Base-by-base conservation (phyloP, 1,139 yeast genomes). In the Kluyveromyces marxianus region DNA sequence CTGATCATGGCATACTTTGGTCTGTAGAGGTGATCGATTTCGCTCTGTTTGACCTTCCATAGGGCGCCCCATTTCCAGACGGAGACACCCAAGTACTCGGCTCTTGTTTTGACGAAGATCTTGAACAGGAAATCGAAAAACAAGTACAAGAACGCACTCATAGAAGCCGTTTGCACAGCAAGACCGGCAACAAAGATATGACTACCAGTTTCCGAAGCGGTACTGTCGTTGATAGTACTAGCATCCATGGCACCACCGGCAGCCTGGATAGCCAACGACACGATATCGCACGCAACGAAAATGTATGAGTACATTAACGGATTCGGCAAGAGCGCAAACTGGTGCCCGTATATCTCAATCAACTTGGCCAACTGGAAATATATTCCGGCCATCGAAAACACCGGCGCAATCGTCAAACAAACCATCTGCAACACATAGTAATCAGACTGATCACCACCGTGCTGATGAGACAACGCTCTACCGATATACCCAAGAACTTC, bases 371-470 rank as follows among this genome's bases (percentile, higher is more conserved):
- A 72, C 44, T 83, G 67, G 57, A 78, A 85, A 66, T 89, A 89
- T 6, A 89, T 72, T 4, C 95, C 96, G 3, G 85, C 97, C 89
- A 87, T 85, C 45, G 86, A 72, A 62, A 90, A 88, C 4, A 92
- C 92, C 0, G 97, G 97, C 0, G 89, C 92, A 44, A 89, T 68
- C 0, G 95, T 87, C 50, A 88, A 69, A 48, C 83, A 69, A 44
- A 82, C 76, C 52, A 81, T 77, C 63, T 89, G 96, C 51, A 81
- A 65, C 46, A 86, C 64, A 60, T 72, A 89, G 42, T 69, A 69
- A 49, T 74, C 62, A 44, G 68, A 52, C 41, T 67, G 61, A n/a
- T 50, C 38, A n/a, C 43, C 43, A 3, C 68, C 61, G 50, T 75
- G 65, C 50, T 69, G 67, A 44, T 70, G 63, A 3, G 75, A 63